Base-by-base conservation (phyloP, 169 alveolate genomes). In the Prorocentrum cordatum region DNA sequence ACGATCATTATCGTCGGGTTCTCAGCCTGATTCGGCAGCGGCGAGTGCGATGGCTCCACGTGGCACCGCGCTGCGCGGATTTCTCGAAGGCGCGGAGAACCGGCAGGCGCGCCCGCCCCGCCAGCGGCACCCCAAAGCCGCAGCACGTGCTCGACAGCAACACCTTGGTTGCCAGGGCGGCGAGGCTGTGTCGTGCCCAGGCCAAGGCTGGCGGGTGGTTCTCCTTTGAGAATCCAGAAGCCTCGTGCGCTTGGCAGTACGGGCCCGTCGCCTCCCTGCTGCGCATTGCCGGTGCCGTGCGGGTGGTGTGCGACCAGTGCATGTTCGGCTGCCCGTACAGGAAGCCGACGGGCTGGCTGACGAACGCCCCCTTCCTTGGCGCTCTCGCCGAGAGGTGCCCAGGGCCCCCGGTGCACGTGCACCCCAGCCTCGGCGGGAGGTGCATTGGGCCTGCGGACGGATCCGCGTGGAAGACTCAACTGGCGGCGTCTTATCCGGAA, bases 191-290 rank as follows among this genome's bases (percentile, higher is more conserved):
- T 10, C 14, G 4, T 9, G 24, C 50, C 4, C 84, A 72, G 58
- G 33, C 36, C n/a, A 47, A 54, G 50, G 68, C 84, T 22, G 68
- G 68, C 1, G 84, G 84, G 10, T 27, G 31, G 67, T 72, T 72
- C 36, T 20, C 27, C 10, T 3, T 72, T 27, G 84, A 72, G 24
- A 54, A 33, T 18, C 84, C 84, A 0, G 70, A 26, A 31, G 24
- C 18, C 0, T 70, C 64, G 1, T 16, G 14, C 27, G 16, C 42
- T 18, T 70, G 83, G 83, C 3, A 18, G 2, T 42, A 42, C 66
- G 31, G 35, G 3, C 83, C 83, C 0, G 26, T 39, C 24, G 4
- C 14, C 31, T 3, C n/a, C 9, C 31, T 70, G 64, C 6, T 1
- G 45, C 27, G 0, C 31, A 27, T 70, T n/a, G 0, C 10, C 7